Base-by-base conservation (phyloP, 2,329 filamentous ascomycete genomes). In the Cladobotryum mycophilum region DNA sequence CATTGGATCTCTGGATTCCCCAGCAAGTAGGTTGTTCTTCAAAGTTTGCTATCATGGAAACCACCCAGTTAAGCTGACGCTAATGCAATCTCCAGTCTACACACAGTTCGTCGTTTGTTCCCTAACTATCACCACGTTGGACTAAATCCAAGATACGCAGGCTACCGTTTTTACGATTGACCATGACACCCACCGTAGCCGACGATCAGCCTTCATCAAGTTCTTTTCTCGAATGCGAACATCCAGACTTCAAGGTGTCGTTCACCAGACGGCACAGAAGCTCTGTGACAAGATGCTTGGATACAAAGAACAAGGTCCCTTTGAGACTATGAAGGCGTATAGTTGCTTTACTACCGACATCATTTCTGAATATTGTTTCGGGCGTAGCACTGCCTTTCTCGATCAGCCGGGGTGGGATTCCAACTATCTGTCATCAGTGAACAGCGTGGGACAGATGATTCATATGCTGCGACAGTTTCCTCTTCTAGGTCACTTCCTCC, bases 361-460 rank as follows among this genome's bases (percentile, higher is more conserved):
- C 7, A 59, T 66, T 34, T 64, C 59, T 15, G 51, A 60, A 30
- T 66, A 64, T 55, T 56, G 56, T 17, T 58, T 65, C 15, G 64
- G 58, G 14, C 14, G 55, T 44, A 43, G 45, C n/a, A 43, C 55
- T 18, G 54, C 47, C 40, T 55, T 53, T 35, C 49, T 56, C 4
- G 35, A 54, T 2, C 38, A 51, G 15, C 30, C 48, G 5, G 48
- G 42, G 35, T 58, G 47, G 48, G 42, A 54, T 15, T 45, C 53
- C 5, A 52, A 51, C 35, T 55, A 54, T 35, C 45, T 43, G 20
- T 53, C 38, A 14, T 45, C 51, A 6, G 42, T 56, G 38, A 49
- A 51, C 15, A 54, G 51, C 5, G 47, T 59, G 18, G 55, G 57
- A 6, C 41, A 45, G 4, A 54, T 52, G 15, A 34, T 52, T 25